phyloP scores from a whole-genome alignment of 2,329 filamentous ascomycete species.

The Pseudogymnoascus sp. region DNA sequence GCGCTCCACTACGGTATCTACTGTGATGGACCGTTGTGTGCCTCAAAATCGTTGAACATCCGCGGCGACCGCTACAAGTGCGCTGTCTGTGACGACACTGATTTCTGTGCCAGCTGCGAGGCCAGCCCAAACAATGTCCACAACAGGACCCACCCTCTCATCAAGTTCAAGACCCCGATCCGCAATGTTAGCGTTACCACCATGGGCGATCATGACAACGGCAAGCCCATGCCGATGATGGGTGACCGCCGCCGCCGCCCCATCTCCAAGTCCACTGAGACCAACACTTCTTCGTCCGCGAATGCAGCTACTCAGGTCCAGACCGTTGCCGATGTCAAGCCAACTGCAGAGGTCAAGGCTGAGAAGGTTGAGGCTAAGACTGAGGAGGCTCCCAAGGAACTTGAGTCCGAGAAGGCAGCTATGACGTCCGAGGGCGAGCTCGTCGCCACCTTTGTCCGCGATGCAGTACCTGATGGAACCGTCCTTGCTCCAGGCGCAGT shows the following conservation, averaged over 20 bases:
- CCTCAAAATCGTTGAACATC: constrained; percentile 62
- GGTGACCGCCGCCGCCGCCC: constrained; percentile 48
- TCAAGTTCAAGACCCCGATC: constrained; percentile 93
- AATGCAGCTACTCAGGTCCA: constrained; percentile 56
- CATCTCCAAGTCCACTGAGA: constrained; percentile 43
- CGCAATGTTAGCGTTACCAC: constrained; percentile 83
- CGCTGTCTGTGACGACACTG: constrained; percentile 85
- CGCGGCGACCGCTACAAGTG: constrained; percentile 91
- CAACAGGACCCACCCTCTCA: constrained; percentile 91
- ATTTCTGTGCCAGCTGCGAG: constrained; percentile 94
- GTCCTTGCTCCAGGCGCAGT: constrained; percentile 59
- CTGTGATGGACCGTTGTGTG: constrained; percentile 90
- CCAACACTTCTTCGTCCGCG: constrained; percentile 36
- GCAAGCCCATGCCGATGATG: constrained; percentile 57
- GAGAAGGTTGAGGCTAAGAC: constrained; percentile 28
- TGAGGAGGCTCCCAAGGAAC: constrained; percentile 16
- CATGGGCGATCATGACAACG: constrained; percentile 64
- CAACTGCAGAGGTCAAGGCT: constrained; percentile 33
- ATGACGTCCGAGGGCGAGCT: constrained; percentile 30
- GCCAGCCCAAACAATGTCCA: constrained; percentile 75
- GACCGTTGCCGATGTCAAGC: constrained; percentile 66
- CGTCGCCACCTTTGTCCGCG: constrained; percentile 65
- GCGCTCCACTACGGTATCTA: constrained; percentile 74
- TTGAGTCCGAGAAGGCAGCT: constrained; percentile 19
- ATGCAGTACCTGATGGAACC: constrained; percentile 73